These are phyloP conservation scores for Castanopsis chinensis DNA, from an alignment of 306 rosid species.

Conservation along the genomic window DNA sequence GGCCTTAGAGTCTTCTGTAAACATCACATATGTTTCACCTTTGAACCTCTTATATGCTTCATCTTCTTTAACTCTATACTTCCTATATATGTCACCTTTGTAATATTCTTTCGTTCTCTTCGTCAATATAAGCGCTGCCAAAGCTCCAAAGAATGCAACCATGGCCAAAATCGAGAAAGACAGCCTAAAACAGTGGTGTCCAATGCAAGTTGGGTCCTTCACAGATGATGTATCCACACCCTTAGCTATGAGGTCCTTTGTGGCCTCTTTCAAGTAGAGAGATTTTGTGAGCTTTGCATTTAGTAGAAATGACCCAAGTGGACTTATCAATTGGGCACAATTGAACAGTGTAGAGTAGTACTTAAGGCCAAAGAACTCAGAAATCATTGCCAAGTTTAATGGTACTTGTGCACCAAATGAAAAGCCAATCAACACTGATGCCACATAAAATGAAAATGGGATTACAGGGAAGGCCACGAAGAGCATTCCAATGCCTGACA, in stretches of 20 bases:
- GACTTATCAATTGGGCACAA: constrained; percentile 40
- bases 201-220: constrained; percentile 33
- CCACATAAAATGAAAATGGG: constrained; percentile 31
- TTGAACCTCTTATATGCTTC: neutral
- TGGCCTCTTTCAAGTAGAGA: constrained; percentile 37
- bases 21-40: neutral
- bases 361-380: constrained; percentile 52
- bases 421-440: constrained; percentile 44
- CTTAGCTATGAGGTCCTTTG: constrained; percentile 17
- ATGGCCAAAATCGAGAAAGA: constrained; percentile 35
- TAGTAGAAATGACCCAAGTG: constrained; percentile 36
- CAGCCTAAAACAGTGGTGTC: constrained; percentile 25
- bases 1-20: neutral
- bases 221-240: constrained; percentile 19
- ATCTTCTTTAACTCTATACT: constrained; percentile 12
- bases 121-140: constrained; percentile 24
- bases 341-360: constrained; percentile 48
- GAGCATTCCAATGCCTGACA: constrained; percentile 37
- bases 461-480: constrained; percentile 40
- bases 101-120: constrained; percentile 31
- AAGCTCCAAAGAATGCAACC: constrained; percentile 30
- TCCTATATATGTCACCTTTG: constrained; percentile 29
- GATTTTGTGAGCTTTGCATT: constrained; percentile 37
- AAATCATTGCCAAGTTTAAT: constrained; percentile 40
- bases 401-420: constrained; percentile 50